Percentiles rank a stretch among this genome's conserved stretches.
Conservation (phyloP, 1,284 basidiomycete genomes). For the Malassezia obtusa region DNA sequence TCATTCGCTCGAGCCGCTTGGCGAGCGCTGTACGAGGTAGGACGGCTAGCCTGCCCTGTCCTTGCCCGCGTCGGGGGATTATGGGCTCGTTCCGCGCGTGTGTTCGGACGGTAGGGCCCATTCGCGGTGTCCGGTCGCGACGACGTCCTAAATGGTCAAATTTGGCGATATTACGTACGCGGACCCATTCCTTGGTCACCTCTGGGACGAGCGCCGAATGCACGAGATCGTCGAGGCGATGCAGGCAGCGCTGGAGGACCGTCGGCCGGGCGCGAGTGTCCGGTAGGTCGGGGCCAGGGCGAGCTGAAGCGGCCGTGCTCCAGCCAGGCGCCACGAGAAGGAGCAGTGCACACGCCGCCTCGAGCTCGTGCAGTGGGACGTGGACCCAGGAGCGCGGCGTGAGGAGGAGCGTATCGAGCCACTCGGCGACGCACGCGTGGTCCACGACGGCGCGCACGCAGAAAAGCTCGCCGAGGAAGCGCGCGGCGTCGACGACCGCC, state of each 20-base stretch:
- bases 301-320: background rate
- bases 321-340: constrained; percentile 4
- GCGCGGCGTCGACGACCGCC: constrained; percentile 8
- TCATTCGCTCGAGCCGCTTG: too few species aligned
- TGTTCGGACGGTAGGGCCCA: too few species aligned
- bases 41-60: too few species aligned
- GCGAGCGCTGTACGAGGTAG: too few species aligned
- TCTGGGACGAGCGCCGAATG: background rate
- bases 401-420: constrained; percentile 9
- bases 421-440: background rate
- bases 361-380: constrained; percentile 8
- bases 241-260: background rate
- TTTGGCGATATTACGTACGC: constrained; percentile 1
- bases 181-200: constrained; percentile 1
- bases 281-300: too few species aligned
- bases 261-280: background rate
- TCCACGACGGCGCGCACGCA: background rate
- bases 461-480: constrained; percentile 12
- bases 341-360: constrained; percentile 15
- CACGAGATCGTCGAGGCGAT: constrained; percentile 1
- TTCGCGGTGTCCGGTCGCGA: background rate
- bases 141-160: constrained; percentile 3
- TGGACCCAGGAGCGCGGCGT: constrained; percentile 4
- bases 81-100: too few species aligned
- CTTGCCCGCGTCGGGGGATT: too few species aligned